These are phyloP conservation scores for Immersiella caudata DNA, from an alignment of 495 filamentous ascomycete species.

Conservation along the genomic window DNA sequence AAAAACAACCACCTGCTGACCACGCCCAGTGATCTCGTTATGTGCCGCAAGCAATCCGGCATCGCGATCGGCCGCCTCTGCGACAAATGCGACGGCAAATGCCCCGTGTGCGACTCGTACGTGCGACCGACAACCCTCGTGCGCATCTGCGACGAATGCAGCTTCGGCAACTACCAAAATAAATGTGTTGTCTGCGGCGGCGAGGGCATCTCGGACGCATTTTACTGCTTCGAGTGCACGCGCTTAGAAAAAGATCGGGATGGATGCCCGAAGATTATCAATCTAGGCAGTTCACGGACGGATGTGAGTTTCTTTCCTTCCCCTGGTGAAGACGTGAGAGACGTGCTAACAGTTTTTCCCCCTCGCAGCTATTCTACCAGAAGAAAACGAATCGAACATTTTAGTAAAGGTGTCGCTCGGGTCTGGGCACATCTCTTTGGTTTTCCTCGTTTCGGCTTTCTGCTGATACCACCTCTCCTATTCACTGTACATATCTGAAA, in stretches of 20 bases:
- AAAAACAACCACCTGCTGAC: not conserved
- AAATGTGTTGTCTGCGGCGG: constrained; percentile 99
- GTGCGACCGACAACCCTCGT: constrained; percentile 96
- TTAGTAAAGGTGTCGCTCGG: constrained; percentile 46
- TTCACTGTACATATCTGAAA: constrained; percentile 2
- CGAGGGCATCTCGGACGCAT: constrained; percentile 98
- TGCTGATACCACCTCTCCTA: not conserved
- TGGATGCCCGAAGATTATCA: constrained; percentile 99
- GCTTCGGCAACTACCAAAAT: constrained; percentile 99
- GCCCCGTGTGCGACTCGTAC: constrained; percentile 98
- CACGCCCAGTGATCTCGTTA: constrained; percentile 81
- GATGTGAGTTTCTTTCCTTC: constrained; percentile 65
- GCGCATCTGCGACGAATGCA: constrained; percentile 98
- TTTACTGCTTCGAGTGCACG: constrained; percentile 99
- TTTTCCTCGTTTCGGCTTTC: not conserved
- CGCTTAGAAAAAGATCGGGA: constrained; percentile 96
- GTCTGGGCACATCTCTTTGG: constrained; percentile 34
- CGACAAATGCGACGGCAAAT: constrained; percentile 99
- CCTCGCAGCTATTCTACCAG: constrained; percentile 51
- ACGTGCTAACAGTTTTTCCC: constrained; percentile 30
- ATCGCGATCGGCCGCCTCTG: constrained; percentile 98
- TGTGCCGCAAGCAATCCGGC: constrained; percentile 99
- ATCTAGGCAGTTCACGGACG: constrained; percentile 90
- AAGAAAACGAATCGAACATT: constrained; percentile 58
- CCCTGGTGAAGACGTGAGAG: not conserved